Evolutionary conservation across 371 early-diverging fungal species (phyloP), one percentile per base, ranked within the genome.

Genomic region (Mortierella sp.): DNA sequence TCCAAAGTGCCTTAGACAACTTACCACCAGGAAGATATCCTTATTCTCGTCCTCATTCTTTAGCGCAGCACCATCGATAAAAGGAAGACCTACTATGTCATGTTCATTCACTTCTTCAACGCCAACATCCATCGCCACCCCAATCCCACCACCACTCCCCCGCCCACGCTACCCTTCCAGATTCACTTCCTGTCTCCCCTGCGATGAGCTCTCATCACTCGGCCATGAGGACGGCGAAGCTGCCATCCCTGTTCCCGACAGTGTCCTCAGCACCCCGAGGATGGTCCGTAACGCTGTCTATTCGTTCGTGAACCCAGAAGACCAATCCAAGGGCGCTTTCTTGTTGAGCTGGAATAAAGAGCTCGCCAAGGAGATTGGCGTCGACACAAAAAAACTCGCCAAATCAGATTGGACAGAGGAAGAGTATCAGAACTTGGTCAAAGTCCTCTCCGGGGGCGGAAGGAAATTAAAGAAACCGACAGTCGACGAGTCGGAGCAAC

Each of bases 241-340:
- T 9, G 59, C 51, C 4, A 34, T 30, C 2, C 64, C 64, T 1
- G 44, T 73, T 12, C 79, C 79, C 0, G 65, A 69, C 27, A 49
- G 48, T 24, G 32, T 81, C 21, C 69, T 79, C 30, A 52, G 56
- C 26, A 53, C 60, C 4, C 59, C 87, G 15, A 81, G 91, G 14
- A 84, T 88, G 56, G 90, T 93, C 17, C 83, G 81, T 30, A 69
- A 81, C 24, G 89, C 90, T 12, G 84, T 83, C 46, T 91, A 81
- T 75, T 83, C 89, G 1, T 87, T 80, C 56, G 82, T 89, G 9
- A 59, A 71, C 52, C 93, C 92, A 1, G 89, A 90, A 41, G 63
- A 72, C 19, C 76, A 76, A 27, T 76, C 76, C 50, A 52, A 64
- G 46, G 43, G 39, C 9, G 76, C 65, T 6, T 64, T 54, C 12